Conservation (phyloP, 1,284 basidiomycete species). For the Afroboletus lepidellus region DNA sequence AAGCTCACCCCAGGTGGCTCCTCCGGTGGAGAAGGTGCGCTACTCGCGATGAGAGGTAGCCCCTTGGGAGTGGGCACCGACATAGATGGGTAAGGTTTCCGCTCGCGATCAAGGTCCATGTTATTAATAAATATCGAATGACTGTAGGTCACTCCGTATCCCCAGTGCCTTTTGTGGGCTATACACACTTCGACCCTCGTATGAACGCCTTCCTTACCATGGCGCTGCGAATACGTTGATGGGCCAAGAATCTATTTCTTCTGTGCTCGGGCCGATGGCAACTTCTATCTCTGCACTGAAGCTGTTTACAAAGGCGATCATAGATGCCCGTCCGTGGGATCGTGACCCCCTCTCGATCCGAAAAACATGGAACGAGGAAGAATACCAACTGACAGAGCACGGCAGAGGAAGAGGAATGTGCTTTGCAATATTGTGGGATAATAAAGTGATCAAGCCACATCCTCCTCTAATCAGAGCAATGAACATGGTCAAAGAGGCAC, state of each 20-base stretch:
- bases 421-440: constrained; percentile 65
- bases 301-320: constrained; percentile 60
- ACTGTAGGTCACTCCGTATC: constrained; percentile 61
- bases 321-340: constrained; percentile 62
- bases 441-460: constrained; percentile 61
- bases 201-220: constrained; percentile 67
- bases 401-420: constrained; percentile 56
- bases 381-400: constrained; percentile 57
- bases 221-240: constrained; percentile 64
- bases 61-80: constrained; percentile 70
- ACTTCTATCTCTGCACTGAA: constrained; percentile 59
- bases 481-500: constrained; percentile 53
- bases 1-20: constrained; percentile 57
- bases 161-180: constrained; percentile 67
- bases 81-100: constrained; percentile 52
- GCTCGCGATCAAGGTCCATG: neutral
- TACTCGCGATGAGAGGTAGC: constrained; percentile 58
- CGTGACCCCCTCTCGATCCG: constrained; percentile 63
- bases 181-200: constrained; percentile 73
- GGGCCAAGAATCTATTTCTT: constrained; percentile 72
- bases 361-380: constrained; percentile 65
- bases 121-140: neutral
- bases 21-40: constrained; percentile 66
- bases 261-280: constrained; percentile 74
- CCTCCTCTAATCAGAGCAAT: constrained; percentile 74